Evolutionary conservation across 106 monocot genomes (phyloP).

Genomic region (Allium sativum): DNA sequence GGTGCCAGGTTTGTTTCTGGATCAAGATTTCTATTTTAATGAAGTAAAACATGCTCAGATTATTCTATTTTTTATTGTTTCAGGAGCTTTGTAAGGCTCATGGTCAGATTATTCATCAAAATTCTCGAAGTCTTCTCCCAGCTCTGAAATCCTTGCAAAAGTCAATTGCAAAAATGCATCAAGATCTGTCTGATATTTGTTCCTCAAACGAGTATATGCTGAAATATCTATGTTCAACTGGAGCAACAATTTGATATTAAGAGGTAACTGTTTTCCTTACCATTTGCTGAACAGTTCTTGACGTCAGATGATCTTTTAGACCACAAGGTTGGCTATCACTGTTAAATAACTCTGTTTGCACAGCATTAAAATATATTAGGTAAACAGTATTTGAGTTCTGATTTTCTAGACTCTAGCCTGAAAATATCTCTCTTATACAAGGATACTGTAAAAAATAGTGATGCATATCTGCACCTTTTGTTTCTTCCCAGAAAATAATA

Average conservation of each 20-base stretch:
- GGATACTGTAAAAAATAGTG: too few relatives aligned
- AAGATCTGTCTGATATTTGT: slow-evolving; percentile 73
- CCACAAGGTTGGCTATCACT: too few relatives aligned
- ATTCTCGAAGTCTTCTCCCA: slow-evolving; percentile 70
- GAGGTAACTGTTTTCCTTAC: too few relatives aligned
- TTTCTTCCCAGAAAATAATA: too few relatives aligned
- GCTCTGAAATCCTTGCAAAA: slow-evolving; percentile 87
- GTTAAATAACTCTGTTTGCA: too few relatives aligned
- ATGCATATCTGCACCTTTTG: too few relatives aligned
- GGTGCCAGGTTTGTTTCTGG: slow-evolving; percentile 67
- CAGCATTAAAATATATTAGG: too few relatives aligned
- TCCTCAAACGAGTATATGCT: slow-evolving; percentile 87
- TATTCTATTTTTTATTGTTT: slow-evolving; percentile 5
- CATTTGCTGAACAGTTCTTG: too few relatives aligned
- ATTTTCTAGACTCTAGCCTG: too few relatives aligned
- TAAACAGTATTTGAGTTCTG: too few relatives aligned
- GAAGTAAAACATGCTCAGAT: slow-evolving; percentile 1
- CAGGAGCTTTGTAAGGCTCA: slow-evolving; percentile 88
- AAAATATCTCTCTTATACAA: too few relatives aligned
- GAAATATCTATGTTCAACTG: slow-evolving; percentile 55
- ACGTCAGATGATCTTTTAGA: too few relatives aligned
- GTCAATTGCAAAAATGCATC: slow-evolving; percentile 69
- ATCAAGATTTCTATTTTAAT: not conserved
- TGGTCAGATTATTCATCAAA: slow-evolving; percentile 76
- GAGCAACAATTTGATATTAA: slow-evolving; percentile 12